phyloP scores from a whole-genome alignment of 2,329 filamentous ascomycete genomes.

The Chaetothyriales sp. region DNA sequence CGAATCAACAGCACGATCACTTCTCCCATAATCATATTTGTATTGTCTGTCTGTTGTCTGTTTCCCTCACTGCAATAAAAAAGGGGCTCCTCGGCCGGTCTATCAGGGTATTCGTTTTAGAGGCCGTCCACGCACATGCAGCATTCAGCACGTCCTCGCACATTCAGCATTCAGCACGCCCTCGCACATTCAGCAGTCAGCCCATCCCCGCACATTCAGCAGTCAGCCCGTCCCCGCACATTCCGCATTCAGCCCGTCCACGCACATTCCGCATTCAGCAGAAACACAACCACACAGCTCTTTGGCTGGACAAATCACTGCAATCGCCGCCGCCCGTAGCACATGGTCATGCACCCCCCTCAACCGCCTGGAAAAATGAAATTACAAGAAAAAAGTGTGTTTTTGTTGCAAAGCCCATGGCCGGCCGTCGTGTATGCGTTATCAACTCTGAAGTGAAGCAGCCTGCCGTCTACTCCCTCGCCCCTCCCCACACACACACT shows the following conservation, averaged over 20 bases:
- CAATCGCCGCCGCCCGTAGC: background rate
- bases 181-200: too few species aligned
- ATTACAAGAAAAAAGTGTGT: background rate
- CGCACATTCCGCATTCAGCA: background rate
- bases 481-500: too few species aligned
- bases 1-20: background rate
- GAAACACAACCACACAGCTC: background rate
- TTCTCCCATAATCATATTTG: background rate
- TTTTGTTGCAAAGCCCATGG: background rate
- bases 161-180: background rate
- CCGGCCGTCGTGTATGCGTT: background rate
- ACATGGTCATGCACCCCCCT: background rate
- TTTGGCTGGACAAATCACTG: background rate
- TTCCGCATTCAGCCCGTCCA: background rate
- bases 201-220: background rate
- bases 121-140: background rate
- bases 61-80: background rate
- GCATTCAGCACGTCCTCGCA: background rate
- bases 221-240: background rate
- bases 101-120: background rate
- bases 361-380: background rate
- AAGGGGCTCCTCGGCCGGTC: background rate
- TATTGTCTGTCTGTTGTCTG: background rate
- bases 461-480: background rate
- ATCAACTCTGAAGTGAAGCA: background rate